These are phyloP conservation scores for Thalassiosira profunda DNA, from an alignment of 108 stramenopile genomes.

Conservation along the genomic window DNA sequence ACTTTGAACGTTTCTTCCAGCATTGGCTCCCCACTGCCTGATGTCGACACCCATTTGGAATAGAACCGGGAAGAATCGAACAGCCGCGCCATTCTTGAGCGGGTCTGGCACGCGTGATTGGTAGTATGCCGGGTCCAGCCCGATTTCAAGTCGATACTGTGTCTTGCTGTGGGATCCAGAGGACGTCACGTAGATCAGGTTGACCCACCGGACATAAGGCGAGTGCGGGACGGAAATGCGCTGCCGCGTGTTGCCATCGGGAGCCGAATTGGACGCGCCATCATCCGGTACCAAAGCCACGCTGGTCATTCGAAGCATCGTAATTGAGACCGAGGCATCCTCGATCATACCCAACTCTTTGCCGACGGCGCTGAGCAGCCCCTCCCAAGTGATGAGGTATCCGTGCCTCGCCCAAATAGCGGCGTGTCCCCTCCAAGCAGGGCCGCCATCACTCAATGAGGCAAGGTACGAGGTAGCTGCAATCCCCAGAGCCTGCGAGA, in stretches of 20 bases:
- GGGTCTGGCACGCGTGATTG: constrained; percentile 66
- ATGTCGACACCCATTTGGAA: constrained; percentile 94
- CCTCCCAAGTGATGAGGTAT: constrained; percentile 88
- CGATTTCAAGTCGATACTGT: constrained; percentile 68
- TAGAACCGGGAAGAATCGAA: constrained; percentile 83
- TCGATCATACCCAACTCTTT: constrained; percentile 93
- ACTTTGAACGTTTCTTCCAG: constrained; percentile 58
- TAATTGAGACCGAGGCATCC: constrained; percentile 85
- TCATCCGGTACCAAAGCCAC: constrained; percentile 67
- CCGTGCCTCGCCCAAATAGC: constrained; percentile 79
- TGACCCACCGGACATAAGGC: constrained; percentile 73
- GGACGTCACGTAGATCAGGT: constrained; percentile 18
- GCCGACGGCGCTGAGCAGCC: constrained; percentile 85
- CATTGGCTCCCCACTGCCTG: constrained; percentile 86
- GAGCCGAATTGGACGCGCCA: not conserved
- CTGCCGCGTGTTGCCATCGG: constrained; percentile 18
- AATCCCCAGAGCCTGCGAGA: constrained; percentile 86
- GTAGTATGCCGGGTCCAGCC: constrained; percentile 70
- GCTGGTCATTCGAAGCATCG: constrained; percentile 81
- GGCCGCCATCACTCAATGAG: constrained; percentile 78
- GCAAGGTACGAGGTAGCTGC: constrained; percentile 80
- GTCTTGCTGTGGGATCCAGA: constrained; percentile 22
- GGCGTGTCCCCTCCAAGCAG: constrained; percentile 47
- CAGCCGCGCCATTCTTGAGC: constrained; percentile 57
- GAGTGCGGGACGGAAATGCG: constrained; percentile 62